Percentiles rank a stretch among this genome's conserved stretches.
phyloP scores from a whole-genome alignment of 495 filamentous ascomycete genomes.

The Aspergillus heteromorphus region DNA sequence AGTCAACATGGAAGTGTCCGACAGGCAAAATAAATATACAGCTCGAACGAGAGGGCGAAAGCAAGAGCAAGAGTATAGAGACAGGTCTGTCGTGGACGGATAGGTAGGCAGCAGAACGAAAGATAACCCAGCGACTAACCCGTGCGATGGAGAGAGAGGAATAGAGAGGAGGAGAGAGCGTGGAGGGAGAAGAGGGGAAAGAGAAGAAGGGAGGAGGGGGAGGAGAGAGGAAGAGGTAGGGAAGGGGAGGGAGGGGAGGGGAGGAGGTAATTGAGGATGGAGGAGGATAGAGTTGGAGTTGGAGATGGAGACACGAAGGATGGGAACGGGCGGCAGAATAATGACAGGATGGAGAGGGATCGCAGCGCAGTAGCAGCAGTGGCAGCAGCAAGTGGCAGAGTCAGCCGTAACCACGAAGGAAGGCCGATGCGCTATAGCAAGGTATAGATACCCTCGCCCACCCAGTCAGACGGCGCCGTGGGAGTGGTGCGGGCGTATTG shows the following conservation, averaged over 20 bases:
- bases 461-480: neutral
- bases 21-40: neutral
- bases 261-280: conserved; percentile 1
- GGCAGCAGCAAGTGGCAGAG: conserved; percentile 8
- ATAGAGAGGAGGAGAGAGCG: conserved; percentile 1
- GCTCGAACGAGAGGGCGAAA: neutral
- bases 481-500: neutral
- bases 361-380: neutral
- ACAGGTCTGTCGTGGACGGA: neutral
- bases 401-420: conserved; percentile 9
- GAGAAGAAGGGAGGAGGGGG: conserved; percentile 6
- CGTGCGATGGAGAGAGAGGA: conserved; percentile 2
- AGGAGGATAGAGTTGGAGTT: neutral
- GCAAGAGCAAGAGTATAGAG: neutral
- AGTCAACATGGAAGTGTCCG: neutral
- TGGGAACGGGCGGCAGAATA: neutral
- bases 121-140: conserved; percentile 12
- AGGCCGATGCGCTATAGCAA: conserved; percentile 3
- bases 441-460: neutral
- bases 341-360: neutral
- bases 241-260: conserved; percentile 1
- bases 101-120: neutral
- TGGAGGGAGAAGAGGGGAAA: neutral
- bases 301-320: neutral
- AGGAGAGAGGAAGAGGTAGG: conserved; percentile 9